These are phyloP conservation scores for Diutina mesorugosa DNA, from an alignment of 1,139 yeast species.

Conservation along the genomic window DNA sequence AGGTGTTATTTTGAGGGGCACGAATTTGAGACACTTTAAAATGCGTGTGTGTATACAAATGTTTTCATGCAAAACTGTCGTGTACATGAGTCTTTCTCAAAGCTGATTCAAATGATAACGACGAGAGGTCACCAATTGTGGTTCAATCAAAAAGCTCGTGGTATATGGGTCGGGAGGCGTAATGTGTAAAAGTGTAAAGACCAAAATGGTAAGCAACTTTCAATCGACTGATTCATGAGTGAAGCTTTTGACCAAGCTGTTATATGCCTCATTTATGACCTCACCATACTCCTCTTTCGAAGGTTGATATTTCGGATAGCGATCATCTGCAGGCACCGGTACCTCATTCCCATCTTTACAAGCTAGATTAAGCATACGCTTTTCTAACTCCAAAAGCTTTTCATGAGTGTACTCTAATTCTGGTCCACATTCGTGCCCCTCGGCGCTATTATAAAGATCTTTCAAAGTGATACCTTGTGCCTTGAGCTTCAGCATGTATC, in stretches of 20 bases:
- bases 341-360: constrained; percentile 3
- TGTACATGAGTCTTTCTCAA: too few species aligned
- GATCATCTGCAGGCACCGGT: neutral
- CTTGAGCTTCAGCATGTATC: constrained; percentile 36
- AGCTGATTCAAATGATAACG: too few species aligned
- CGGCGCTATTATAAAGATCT: constrained; percentile 27
- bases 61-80: neutral
- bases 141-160: too few species aligned
- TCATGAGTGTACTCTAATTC: constrained; percentile 6
- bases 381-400: neutral
- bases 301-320: constrained; percentile 9
- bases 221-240: neutral
- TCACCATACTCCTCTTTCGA: constrained; percentile 8
- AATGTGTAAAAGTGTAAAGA: too few species aligned
- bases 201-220: too few species aligned
- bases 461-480: constrained; percentile 38
- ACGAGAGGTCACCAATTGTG: too few species aligned
- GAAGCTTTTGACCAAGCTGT: constrained; percentile 32
- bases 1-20: neutral
- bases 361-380: neutral
- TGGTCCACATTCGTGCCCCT: constrained; percentile 5
- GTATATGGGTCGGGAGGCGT: too few species aligned
- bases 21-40: neutral
- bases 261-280: constrained; percentile 36
- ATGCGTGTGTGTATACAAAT: neutral